Conservation (phyloP, 371 early-diverging fungal species). For the Lichtheimia corymbifera region DNA sequence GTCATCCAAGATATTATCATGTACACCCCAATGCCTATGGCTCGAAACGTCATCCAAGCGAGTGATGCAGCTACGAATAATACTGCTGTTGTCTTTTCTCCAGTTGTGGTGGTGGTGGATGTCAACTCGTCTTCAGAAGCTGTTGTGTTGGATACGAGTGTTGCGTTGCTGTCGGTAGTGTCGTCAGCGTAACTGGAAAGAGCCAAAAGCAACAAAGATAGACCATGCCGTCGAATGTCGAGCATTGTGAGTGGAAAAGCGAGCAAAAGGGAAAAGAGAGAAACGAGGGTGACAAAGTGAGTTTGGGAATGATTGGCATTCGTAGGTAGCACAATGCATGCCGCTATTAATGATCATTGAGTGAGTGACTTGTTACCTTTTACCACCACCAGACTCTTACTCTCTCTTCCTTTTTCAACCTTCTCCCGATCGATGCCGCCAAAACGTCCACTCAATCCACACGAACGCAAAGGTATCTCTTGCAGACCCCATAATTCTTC, state of each 20-base stretch:
- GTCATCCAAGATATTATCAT: not conserved
- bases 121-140: not conserved
- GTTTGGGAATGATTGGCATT: not conserved
- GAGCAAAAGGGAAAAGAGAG: constrained; percentile 1
- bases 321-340: too few species aligned
- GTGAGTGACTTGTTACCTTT: too few species aligned
- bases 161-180: not conserved
- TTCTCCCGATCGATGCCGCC: constrained; percentile 5
- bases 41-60: constrained; percentile 1
- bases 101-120: not conserved
- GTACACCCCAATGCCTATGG: not conserved
- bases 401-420: not conserved
- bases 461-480: constrained; percentile 8
- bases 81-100: not conserved
- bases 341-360: too few species aligned
- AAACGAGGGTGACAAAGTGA: not conserved
- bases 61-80: constrained; percentile 3
- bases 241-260: not conserved
- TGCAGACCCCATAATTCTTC: not conserved
- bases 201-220: constrained; percentile 1
- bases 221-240: not conserved
- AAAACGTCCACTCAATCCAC: constrained; percentile 10
- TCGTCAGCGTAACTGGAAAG: not conserved
- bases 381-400: not conserved
- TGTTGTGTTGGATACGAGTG: not conserved